Evolutionary conservation across 345 rosid species (phyloP), one percentile per base, ranked within the genome.

Genomic region (Cardiospermum halicacabum): DNA sequence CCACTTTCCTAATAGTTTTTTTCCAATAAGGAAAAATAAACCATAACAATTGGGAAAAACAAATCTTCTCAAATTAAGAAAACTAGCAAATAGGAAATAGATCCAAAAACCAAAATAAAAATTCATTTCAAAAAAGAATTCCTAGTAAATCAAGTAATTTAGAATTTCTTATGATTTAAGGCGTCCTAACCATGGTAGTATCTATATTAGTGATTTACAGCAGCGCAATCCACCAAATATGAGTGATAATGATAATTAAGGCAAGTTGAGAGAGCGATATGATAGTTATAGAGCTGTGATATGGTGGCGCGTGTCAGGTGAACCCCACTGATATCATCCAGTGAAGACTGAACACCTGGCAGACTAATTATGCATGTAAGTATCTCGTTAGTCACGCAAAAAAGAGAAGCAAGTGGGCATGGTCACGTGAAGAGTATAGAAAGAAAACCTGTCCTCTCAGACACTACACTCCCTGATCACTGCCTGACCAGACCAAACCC

Each of bases 381-480:
- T 27, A 24, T 28, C 53, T 28, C n/a, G 12, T 25, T 51, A 10
- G 18, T 45, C 73, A 54, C 62, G 56, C 70, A 12, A 21, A n/a
- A n/a, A 19, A 64, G 27, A 1, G 24, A 12, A 12, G 37, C 42
- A 7, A 30, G 50, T 56, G 45, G 62, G 60, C 68, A 61, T n/a
- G 4, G 66, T 69, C 68, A 65, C 71, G 78, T 65, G 78, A 48
- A 54, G 49, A 37, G 45, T 26, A 7, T 7, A 48, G 18, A 11
- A 1, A 12, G 8, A 13, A 22, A 18, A 13, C 19, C 51, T 7
- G n/a, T n/a, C n/a, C n/a, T n/a, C n/a, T n/a, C n/a, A n/a, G n/a
- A n/a, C n/a, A n/a, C n/a, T n/a, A n/a, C n/a, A n/a, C n/a, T n/a
- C n/a, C n/a, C n/a, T 18, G 54, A 49, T 51, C 51, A 47, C 51